phyloP scores from a whole-genome alignment of 192 early-diverging fungal genomes.

The Umbelopsis isabellina region DNA sequence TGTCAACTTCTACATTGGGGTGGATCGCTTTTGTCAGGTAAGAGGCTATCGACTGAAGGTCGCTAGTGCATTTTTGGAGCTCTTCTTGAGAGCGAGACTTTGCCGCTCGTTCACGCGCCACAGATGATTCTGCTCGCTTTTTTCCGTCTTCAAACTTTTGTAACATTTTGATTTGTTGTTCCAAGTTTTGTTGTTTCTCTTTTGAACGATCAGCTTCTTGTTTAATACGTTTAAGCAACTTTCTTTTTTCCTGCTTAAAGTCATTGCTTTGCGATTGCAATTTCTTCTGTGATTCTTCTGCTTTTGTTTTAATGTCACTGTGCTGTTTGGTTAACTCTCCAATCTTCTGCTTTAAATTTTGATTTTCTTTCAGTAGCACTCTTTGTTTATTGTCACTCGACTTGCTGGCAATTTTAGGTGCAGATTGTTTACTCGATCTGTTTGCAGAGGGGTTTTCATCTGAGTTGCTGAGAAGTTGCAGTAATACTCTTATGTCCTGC shows the following conservation, averaged over 20 bases:
- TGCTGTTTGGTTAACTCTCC: neutral
- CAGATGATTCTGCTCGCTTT: constrained; percentile 10
- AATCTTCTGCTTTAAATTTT: constrained; percentile 13
- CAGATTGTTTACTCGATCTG: neutral
- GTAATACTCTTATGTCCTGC: no score
- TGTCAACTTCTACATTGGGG: constrained; percentile 6
- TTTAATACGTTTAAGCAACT: constrained; percentile 29
- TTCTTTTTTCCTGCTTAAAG: constrained; percentile 33
- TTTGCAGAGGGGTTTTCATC: no score
- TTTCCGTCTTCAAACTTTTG: constrained; percentile 17
- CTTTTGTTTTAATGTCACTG: neutral
- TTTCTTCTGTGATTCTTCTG: constrained; percentile 19
- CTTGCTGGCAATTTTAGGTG: neutral
- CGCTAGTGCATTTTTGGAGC: constrained; percentile 3
- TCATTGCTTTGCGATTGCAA: constrained; percentile 18
- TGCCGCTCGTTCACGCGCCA: constrained; percentile 22
- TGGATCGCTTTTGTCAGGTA: neutral
- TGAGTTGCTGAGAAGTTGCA: no score
- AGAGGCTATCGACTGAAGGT: constrained; percentile 13
- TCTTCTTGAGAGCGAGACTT: constrained; percentile 18
- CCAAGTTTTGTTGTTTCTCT: constrained; percentile 11
- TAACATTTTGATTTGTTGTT: constrained; percentile 17
- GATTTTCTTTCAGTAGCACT: neutral
- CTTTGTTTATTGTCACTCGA: neutral
- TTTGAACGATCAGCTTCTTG: constrained; percentile 29